These are phyloP conservation scores for Cladophialophora yegresii DNA, from an alignment of 2,329 filamentous ascomycete species.

Conservation along the genomic window DNA sequence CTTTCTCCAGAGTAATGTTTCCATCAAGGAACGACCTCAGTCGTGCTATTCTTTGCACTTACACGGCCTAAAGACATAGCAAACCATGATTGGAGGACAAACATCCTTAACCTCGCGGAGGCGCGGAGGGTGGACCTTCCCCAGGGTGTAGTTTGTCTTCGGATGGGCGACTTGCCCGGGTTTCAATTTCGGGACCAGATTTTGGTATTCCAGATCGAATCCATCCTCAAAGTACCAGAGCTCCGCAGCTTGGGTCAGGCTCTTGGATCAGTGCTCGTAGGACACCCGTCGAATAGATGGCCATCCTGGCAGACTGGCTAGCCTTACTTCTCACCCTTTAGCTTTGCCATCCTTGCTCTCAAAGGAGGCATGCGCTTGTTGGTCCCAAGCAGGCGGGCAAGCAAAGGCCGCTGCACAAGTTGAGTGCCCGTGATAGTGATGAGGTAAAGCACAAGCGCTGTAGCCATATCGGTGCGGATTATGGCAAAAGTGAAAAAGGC, in stretches of 20 bases:
- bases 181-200: too few species aligned
- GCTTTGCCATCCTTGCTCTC: slow-evolving; percentile 15
- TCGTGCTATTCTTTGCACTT: too few species aligned
- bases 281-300: not conserved
- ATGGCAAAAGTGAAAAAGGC: slow-evolving; percentile 22
- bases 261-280: not conserved
- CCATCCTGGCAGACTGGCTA: not conserved
- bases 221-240: not conserved
- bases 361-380: slow-evolving; percentile 17
- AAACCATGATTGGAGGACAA: too few species aligned
- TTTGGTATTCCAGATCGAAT: not conserved
- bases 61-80: too few species aligned
- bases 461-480: slow-evolving; percentile 22
- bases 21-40: too few species aligned
- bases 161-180: too few species aligned
- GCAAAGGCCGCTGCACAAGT: slow-evolving; percentile 23
- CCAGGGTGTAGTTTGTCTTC: too few species aligned
- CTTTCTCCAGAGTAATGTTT: too few species aligned
- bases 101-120: too few species aligned
- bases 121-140: too few species aligned
- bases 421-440: slow-evolving; percentile 25
- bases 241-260: not conserved
- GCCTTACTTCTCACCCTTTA: not conserved
- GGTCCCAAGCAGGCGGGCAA: slow-evolving; percentile 17
- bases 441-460: slow-evolving; percentile 29